A percentile compares a stretch with the other conserved stretches of the same genome.
phyloP scores from a whole-genome alignment of 495 filamentous ascomycete genomes.

The Hyaloscypha variabilis region DNA sequence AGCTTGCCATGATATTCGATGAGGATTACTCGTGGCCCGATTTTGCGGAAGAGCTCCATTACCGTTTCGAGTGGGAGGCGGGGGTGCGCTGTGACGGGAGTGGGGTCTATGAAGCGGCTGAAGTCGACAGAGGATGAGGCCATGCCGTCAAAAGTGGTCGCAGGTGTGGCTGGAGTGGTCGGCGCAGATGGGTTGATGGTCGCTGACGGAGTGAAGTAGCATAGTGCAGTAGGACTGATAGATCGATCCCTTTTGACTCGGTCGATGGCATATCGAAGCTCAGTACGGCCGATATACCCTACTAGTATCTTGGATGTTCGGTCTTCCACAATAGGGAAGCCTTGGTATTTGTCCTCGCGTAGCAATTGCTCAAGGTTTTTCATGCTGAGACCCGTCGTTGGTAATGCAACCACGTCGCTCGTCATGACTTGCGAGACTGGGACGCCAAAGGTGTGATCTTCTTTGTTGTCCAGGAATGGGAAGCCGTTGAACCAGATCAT shows the following conservation, averaged over 20 bases:
- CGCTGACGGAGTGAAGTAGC: conserved; percentile 76
- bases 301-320: conserved; percentile 68
- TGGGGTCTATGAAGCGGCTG: conserved; percentile 84
- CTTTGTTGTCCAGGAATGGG: conserved; percentile 96
- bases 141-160: conserved; percentile 63
- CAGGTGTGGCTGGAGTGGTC: conserved; percentile 31
- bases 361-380: conserved; percentile 74
- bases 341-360: conserved; percentile 82
- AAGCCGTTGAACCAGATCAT: conserved; percentile 99
- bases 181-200: conserved; percentile 42
- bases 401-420: conserved; percentile 71
- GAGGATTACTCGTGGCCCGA: conserved; percentile 91
- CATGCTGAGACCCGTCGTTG: conserved; percentile 73
- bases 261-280: conserved; percentile 91
- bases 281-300: conserved; percentile 94
- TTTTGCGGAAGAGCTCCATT: conserved; percentile 99
- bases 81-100: conserved; percentile 89
- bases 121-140: conserved; percentile 77
- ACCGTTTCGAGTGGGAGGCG: conserved; percentile 93
- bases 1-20: conserved; percentile 88
- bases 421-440: conserved; percentile 95
- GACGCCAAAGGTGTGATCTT: conserved; percentile 96
- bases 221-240: conserved; percentile 61
- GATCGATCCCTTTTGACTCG: conserved; percentile 76
- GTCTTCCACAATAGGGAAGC: conserved; percentile 91